These are phyloP conservation scores for Scalesia atractyloides DNA, from an alignment of 129 eudicot genomes.

Conservation along the genomic window DNA sequence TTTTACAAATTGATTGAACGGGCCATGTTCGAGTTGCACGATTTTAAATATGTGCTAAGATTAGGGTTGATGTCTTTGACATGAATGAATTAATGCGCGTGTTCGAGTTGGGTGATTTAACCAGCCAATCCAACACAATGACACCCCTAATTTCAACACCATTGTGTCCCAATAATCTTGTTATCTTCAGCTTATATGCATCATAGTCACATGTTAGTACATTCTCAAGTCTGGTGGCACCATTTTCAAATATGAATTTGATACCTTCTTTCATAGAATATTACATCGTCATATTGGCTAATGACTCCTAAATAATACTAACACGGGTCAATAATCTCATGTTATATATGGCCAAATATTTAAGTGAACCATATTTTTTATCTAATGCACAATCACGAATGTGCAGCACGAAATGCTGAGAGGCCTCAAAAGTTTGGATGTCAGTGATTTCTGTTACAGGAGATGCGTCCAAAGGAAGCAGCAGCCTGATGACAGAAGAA, in stretches of 20 bases:
- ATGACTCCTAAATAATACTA: slow-evolving; percentile 24
- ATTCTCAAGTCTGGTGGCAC: background rate
- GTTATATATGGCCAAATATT: slow-evolving; percentile 12
- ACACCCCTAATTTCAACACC: background rate
- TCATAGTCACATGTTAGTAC: slow-evolving; percentile 30
- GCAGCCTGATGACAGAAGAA: slow-evolving; percentile 29
- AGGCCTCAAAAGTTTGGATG: slow-evolving; percentile 15
- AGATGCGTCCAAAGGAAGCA: slow-evolving; percentile 25
- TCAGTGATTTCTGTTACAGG: slow-evolving; percentile 17
- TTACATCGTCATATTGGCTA: slow-evolving; percentile 13
- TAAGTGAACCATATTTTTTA: slow-evolving; percentile 15
- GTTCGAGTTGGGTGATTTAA: too few species aligned
- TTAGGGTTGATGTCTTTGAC: too few species aligned
- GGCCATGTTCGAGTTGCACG: too few species aligned
- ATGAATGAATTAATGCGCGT: too few species aligned
- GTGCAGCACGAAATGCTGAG: slow-evolving; percentile 5
- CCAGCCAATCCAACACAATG: too few species aligned
- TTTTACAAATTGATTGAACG: too few species aligned
- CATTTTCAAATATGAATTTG: background rate
- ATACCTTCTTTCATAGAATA: slow-evolving; percentile 7
- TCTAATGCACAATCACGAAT: slow-evolving; percentile 4
- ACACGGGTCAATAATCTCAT: slow-evolving; percentile 11
- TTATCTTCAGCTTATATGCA: slow-evolving; percentile 18
- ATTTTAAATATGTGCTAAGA: too few species aligned
- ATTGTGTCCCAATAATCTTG: slow-evolving; percentile 11